Base-by-base conservation (phyloP, 2,329 filamentous ascomycete species). In the Verticillium tricorpus region DNA sequence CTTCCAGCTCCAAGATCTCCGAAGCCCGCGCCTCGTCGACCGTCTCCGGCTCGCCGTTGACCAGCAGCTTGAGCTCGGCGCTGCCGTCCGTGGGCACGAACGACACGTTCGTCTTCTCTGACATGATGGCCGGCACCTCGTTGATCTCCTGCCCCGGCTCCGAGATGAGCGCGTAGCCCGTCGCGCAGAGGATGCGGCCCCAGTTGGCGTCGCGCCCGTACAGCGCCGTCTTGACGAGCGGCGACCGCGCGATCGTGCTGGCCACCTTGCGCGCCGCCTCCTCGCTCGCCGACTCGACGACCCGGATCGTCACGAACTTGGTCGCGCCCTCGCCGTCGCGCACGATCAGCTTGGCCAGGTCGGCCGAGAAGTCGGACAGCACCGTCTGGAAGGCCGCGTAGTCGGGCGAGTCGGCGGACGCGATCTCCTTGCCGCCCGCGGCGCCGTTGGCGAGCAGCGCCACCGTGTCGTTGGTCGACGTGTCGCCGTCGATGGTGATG, bases 201-300 rank as follows among this genome's bases (percentile, higher is more conserved):
- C 95, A 99, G 81, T 99, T 99, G 19, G 95, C 95, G 73, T 99
- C 95, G 74, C 93, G 92, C 67, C 95, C 95, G 76, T 99, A 99
- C 50, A 99, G 82, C 0, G 95, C 95, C 0, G 95, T 99, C 82
- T 99, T 99, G 69, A 99, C 95, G 14, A 99, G 86, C 9, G 95
- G 92, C 0, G 93, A 97, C 58, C 89, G 87, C 17, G 95, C 93
- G 72, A 99, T 97, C 56, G 91, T 89, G 65, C 89, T 90, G 12
- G 93, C 95, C 64, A 97, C 89, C 71, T 88, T 85, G 61, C 91
- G 87, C 1, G 92, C 93, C 56, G 87, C 89, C 57, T 82, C 79
- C 71, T 91, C 87, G 56, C 85, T 84, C 1, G 85, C 81, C 3
- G 90, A 87, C 69, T 93, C 90, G 56, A 84, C 85, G 39, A 98